phyloP scores from a whole-genome alignment of 176 grass and related monocot genomes.

The Miscanthus lutarioriparius region DNA sequence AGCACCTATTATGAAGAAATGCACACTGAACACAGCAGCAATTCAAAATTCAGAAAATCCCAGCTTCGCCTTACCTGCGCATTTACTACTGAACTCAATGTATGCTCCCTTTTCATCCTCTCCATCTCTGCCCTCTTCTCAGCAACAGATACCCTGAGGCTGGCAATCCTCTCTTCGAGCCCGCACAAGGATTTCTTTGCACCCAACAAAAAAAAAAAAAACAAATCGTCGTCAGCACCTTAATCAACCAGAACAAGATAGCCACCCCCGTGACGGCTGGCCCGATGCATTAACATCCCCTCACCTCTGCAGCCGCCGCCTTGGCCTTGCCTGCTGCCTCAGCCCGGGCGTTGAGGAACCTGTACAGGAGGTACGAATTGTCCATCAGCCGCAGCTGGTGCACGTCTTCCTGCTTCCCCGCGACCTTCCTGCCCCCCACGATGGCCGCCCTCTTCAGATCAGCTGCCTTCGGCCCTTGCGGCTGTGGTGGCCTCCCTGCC shows the following conservation, averaged over 20 bases:
- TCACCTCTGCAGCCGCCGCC: constrained; percentile 57
- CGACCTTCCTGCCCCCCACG: constrained; percentile 46
- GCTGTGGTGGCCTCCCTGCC: constrained; percentile 63
- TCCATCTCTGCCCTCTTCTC: constrained; percentile 55
- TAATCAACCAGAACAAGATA: background rate
- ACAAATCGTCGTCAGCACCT: background rate
- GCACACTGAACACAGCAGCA: background rate
- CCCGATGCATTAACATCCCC: background rate
- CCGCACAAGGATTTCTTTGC: constrained; percentile 68
- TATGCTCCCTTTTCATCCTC: constrained; percentile 48
- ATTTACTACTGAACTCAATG: constrained; percentile 44
- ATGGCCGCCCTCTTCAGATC: constrained; percentile 48
- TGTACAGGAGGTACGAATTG: constrained; percentile 65
- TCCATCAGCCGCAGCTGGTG: constrained; percentile 69
- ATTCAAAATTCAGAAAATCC: constrained; percentile 1
- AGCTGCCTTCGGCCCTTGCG: constrained; percentile 38
- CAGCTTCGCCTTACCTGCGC: constrained; percentile 50
- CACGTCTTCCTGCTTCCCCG: constrained; percentile 61
- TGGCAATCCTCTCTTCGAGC: constrained; percentile 27
- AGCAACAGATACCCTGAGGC: constrained; percentile 42
- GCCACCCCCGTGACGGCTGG: background rate
- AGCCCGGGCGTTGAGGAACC: constrained; percentile 63
- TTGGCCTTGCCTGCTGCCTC: constrained; percentile 40
- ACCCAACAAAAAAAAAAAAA: background rate
- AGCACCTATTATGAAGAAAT: background rate